phyloP scores from a whole-genome alignment of 306 rosid genomes.

The Trifolium dubium region DNA sequence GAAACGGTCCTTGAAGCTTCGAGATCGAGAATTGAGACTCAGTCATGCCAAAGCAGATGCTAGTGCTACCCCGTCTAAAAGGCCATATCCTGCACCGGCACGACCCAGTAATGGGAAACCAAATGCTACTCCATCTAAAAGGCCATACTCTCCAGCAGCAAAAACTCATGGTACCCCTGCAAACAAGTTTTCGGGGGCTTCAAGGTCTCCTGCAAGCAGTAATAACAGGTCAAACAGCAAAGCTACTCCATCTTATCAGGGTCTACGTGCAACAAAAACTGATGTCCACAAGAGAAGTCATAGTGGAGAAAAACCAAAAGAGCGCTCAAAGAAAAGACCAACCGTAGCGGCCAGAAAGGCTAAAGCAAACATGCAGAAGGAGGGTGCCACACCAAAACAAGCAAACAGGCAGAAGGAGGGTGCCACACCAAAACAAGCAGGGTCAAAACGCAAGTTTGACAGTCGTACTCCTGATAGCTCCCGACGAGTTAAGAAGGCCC shows the following conservation, averaged over 20 bases:
- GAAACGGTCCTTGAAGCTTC: conserved; percentile 72
- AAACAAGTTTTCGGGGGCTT: conserved; percentile 50
- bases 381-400: conserved; percentile 45
- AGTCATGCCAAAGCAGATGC: conserved; percentile 60
- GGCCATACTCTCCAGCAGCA: conserved; percentile 48
- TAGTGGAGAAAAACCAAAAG: conserved; percentile 50
- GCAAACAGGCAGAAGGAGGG: conserved; percentile 34
- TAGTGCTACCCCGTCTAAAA: conserved; percentile 58
- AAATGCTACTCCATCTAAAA: conserved; percentile 59
- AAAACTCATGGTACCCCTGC: conserved; percentile 51
- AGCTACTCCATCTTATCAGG: conserved; percentile 66
- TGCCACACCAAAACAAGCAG: conserved; percentile 52
- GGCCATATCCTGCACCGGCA: conserved; percentile 41
- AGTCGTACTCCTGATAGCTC: conserved; percentile 75
- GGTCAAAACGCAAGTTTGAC: conserved; percentile 80
- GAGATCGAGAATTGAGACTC: conserved; percentile 73
- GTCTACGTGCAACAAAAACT: conserved; percentile 76
- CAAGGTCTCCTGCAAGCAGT: conserved; percentile 49
- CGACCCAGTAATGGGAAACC: conserved; percentile 51
- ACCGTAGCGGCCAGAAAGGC: conserved; percentile 83
- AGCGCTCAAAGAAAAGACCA: conserved; percentile 70
- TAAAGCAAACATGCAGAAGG: conserved; percentile 42
- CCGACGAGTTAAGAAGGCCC: conserved; percentile 52
- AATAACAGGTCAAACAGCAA: conserved; percentile 42
- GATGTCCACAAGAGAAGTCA: conserved; percentile 59